These are phyloP conservation scores for Pestalotiopsis sp. DNA, from an alignment of 2,329 filamentous ascomycete genomes.

Conservation along the genomic window DNA sequence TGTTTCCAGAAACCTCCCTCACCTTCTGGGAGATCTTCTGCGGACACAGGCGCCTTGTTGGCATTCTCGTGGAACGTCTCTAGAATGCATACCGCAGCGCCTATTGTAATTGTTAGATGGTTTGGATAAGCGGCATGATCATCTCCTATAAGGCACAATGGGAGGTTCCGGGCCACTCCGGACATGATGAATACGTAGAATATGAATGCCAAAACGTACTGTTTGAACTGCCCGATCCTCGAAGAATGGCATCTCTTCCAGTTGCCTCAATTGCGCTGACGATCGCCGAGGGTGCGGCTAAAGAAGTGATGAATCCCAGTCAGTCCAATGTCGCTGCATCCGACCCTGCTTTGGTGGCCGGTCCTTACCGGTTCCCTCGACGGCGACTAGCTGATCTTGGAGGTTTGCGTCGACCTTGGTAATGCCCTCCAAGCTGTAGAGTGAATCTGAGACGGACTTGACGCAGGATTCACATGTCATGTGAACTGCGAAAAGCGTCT, in stretches of 20 bases:
- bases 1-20: slow-evolving; percentile 30
- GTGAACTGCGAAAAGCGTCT: slow-evolving; percentile 95
- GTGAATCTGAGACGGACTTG: slow-evolving; percentile 78
- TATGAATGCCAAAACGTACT: slow-evolving; percentile 56
- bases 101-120: slow-evolving; percentile 36
- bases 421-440: slow-evolving; percentile 79
- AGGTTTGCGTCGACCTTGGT: slow-evolving; percentile 82
- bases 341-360: slow-evolving; percentile 10
- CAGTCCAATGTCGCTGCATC: neutral
- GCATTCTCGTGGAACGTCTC: slow-evolving; percentile 76
- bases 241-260: slow-evolving; percentile 90
- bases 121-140: too few relatives aligned
- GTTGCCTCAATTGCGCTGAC: slow-evolving; percentile 87
- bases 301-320: slow-evolving; percentile 8
- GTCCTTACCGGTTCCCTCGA: slow-evolving; percentile 76
- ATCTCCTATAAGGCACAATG: neutral
- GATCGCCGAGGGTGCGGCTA: slow-evolving; percentile 84
- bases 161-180: neutral
- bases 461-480: slow-evolving; percentile 91
- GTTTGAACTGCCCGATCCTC: slow-evolving; percentile 84
- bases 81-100: slow-evolving; percentile 91
- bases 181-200: neutral
- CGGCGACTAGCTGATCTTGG: slow-evolving; percentile 78
- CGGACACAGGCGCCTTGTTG: slow-evolving; percentile 31
- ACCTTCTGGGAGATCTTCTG: slow-evolving; percentile 36